phyloP scores from a whole-genome alignment of 148 eudicot genomes.

The Polygonum aviculare region DNA sequence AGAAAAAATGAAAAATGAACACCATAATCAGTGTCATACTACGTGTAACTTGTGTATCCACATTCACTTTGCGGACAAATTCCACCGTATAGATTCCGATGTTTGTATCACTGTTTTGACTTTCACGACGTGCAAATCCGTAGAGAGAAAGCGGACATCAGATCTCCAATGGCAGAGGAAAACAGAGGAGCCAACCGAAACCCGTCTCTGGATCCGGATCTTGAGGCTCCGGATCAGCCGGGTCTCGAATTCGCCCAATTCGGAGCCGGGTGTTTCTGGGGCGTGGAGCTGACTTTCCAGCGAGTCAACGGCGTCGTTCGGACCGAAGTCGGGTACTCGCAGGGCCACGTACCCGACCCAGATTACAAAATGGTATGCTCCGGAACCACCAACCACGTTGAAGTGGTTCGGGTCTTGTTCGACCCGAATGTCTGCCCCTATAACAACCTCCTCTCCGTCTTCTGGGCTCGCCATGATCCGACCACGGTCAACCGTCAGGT shows the following conservation, averaged over 20 bases:
- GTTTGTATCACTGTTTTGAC: neutral
- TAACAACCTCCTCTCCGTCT: slow-evolving; percentile 46
- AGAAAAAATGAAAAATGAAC: neutral
- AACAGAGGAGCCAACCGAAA: slow-evolving; percentile 21
- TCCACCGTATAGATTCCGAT: neutral
- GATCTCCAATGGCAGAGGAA: slow-evolving; percentile 12
- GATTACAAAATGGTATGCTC: slow-evolving; percentile 59
- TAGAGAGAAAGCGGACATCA: neutral
- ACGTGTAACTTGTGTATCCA: neutral
- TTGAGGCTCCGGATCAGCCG: slow-evolving; percentile 36
- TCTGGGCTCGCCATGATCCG: slow-evolving; percentile 86
- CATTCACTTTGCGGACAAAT: neutral
- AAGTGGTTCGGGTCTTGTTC: slow-evolving; percentile 74
- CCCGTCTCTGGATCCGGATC: slow-evolving; percentile 62
- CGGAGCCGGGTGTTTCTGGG: slow-evolving; percentile 97
- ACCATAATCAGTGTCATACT: neutral
- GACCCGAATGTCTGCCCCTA: slow-evolving; percentile 74
- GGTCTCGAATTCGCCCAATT: slow-evolving; percentile 76
- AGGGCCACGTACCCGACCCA: slow-evolving; percentile 68
- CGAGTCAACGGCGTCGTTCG: slow-evolving; percentile 65
- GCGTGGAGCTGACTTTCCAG: slow-evolving; percentile 85
- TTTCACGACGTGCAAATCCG: neutral
- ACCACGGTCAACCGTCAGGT: slow-evolving; percentile 95
- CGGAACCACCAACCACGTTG: slow-evolving; percentile 62
- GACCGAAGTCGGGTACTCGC: slow-evolving; percentile 90